Evolutionary conservation across 1,139 yeast genomes (phyloP).

Genomic region (Kodamaea plutei): DNA sequence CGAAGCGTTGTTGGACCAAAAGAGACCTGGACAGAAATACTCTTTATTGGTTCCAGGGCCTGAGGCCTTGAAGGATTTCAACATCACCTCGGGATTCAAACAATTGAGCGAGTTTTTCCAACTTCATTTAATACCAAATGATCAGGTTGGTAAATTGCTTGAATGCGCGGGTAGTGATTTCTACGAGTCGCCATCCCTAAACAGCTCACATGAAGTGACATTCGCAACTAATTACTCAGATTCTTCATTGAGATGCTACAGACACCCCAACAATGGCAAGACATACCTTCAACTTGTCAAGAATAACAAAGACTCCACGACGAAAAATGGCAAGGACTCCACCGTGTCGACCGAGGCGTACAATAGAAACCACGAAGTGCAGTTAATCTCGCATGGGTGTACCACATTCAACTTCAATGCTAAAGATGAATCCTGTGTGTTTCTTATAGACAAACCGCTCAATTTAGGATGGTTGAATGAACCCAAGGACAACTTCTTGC

Average conservation of each 20-base stretch:
- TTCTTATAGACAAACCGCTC: constrained; percentile 65
- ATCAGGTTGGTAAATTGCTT: constrained; percentile 33
- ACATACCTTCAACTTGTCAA: constrained; percentile 26
- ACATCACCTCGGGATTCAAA: constrained; percentile 42
- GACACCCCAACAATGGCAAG: constrained; percentile 37
- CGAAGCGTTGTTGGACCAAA: constrained; percentile 16
- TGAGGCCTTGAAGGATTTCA: constrained; percentile 50
- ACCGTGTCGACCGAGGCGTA: constrained; percentile 41
- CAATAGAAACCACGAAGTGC: constrained; percentile 57
- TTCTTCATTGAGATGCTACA: constrained; percentile 40
- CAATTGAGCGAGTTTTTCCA: constrained; percentile 54
- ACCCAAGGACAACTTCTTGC: constrained; percentile 28
- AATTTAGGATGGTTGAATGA: constrained; percentile 52
- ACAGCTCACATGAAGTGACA: constrained; percentile 5
- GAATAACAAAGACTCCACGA: constrained; percentile 1
- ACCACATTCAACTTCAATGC: constrained; percentile 32
- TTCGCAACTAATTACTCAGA: constrained; percentile 35
- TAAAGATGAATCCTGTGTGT: constrained; percentile 51
- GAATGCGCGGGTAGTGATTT: constrained; percentile 23
- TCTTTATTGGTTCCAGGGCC: constrained; percentile 76
- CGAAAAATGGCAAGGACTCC: constrained; percentile 15
- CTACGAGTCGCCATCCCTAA: constrained; percentile 1
- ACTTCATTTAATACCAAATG: constrained; percentile 66
- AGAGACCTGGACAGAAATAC: constrained; percentile 36
- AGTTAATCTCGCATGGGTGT: constrained; percentile 66